Conservation (phyloP, 192 early-diverging fungal genomes). For the Jimgerdemannia flammicorona region DNA sequence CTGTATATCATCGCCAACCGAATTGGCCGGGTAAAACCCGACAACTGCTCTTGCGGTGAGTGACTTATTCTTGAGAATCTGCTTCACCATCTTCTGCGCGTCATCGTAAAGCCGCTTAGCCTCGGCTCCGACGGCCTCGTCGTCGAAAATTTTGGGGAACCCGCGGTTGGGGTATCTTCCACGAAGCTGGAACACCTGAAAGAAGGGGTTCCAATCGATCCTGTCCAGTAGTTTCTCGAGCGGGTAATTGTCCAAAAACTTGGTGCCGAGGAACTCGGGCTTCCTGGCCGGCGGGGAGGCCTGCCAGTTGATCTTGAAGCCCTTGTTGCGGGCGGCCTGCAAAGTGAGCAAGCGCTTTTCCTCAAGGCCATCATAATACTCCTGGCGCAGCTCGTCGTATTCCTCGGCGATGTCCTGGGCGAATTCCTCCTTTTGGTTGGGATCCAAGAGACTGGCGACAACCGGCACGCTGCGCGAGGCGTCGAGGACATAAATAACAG, state of each 20-base stretch:
- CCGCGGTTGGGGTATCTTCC: conserved; percentile 97
- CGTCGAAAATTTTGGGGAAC: conserved; percentile 96
- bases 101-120: conserved; percentile 89
- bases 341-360: conserved; percentile 76
- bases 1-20: conserved; percentile 86
- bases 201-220: conserved; percentile 99
- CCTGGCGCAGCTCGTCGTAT: conserved; percentile 91
- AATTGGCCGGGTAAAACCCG: conserved; percentile 86
- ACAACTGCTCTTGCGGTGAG: conserved; percentile 76
- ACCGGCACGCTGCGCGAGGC: conserved; percentile 91
- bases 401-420: conserved; percentile 86
- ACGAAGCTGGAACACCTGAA: conserved; percentile 95
- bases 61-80: conserved; percentile 71
- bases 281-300: conserved; percentile 62
- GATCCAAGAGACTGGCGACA: conserved; percentile 80
- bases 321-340: conserved; percentile 63
- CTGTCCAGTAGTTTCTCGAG: conserved; percentile 72
- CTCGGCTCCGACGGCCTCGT: conserved; percentile 88
- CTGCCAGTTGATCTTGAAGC: conserved; percentile 68
- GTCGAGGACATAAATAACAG: conserved; percentile 86
- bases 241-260: conserved; percentile 72
- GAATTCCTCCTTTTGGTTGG: conserved; percentile 77
- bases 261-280: conserved; percentile 81
- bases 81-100: conserved; percentile 74
- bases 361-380: conserved; percentile 91